Percentiles rank a stretch among this genome's conserved stretches.
Evolutionary conservation across 345 rosid genomes (phyloP).

Genomic region (Brassica cretica): DNA sequence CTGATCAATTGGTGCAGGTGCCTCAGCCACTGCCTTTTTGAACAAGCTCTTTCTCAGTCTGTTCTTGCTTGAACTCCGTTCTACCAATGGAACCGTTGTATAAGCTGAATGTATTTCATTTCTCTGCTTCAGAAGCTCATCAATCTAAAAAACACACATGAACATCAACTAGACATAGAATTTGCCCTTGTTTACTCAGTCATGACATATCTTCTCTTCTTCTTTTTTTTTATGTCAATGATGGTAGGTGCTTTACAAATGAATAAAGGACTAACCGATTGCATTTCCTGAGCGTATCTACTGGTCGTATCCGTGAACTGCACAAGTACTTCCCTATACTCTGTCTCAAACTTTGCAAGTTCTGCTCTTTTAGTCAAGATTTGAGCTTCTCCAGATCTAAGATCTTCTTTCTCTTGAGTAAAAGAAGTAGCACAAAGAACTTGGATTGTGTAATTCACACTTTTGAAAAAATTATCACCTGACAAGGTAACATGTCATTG

Average conservation of each 20-base stretch:
- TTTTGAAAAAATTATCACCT: slow-evolving; percentile 97
- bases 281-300: slow-evolving; percentile 93
- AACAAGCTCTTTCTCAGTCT: slow-evolving; percentile 53
- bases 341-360: slow-evolving; percentile 85
- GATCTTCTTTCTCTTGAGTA: slow-evolving; percentile 69
- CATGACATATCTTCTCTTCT: not conserved
- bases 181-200: not conserved
- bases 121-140: slow-evolving; percentile 80
- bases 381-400: slow-evolving; percentile 83
- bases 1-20: slow-evolving; percentile 25
- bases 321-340: slow-evolving; percentile 88
- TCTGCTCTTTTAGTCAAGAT: slow-evolving; percentile 83
- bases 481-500: not conserved
- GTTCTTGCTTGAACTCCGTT: slow-evolving; percentile 61
- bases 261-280: slow-evolving; percentile 52
- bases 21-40: slow-evolving; percentile 30
- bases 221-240: not conserved
- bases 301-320: slow-evolving; percentile 91
- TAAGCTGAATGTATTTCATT: slow-evolving; percentile 80
- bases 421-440: slow-evolving; percentile 80
- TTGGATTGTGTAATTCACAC: slow-evolving; percentile 84
- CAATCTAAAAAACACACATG: slow-evolving; percentile 50
- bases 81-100: slow-evolving; percentile 58
- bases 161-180: not conserved
- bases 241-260: not conserved